These are phyloP conservation scores for Fraxinus quadrangulata DNA, from an alignment of 257 asterid genomes.

Conservation along the genomic window DNA sequence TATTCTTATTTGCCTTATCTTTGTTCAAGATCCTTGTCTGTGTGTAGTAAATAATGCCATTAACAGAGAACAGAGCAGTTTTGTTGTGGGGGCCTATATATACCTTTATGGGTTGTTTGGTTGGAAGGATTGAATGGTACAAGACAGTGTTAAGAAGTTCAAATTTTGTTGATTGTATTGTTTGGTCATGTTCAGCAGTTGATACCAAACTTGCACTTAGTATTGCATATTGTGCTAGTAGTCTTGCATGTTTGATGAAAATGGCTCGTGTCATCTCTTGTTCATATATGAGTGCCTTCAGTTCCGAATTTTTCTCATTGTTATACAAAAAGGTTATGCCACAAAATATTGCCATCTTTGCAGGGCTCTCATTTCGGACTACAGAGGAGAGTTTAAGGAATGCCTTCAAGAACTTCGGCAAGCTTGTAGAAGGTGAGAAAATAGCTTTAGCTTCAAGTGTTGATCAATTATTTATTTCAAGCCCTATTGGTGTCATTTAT, in stretches of 20 bases:
- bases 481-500: background rate
- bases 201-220: too few relatives aligned
- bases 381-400: slow-evolving; percentile 71
- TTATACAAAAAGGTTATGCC: background rate
- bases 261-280: background rate
- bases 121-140: background rate
- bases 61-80: background rate
- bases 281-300: background rate
- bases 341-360: slow-evolving; percentile 1
- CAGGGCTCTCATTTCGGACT: slow-evolving; percentile 85
- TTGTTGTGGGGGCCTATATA: too few relatives aligned
- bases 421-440: slow-evolving; percentile 65
- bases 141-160: background rate
- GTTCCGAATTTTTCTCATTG: background rate
- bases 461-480: background rate
- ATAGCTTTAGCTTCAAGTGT: background rate
- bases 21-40: background rate
- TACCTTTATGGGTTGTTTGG: background rate
- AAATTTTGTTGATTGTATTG: too few relatives aligned
- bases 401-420: slow-evolving; percentile 65
- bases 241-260: background rate
- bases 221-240: background rate
- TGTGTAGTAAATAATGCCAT: background rate
- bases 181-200: too few relatives aligned
- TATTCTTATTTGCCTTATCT: background rate